A percentile compares a stretch with the other conserved stretches of the same genome.
Conservation (phyloP, 202 grass and related monocot species). For the Musa balbisiana region DNA sequence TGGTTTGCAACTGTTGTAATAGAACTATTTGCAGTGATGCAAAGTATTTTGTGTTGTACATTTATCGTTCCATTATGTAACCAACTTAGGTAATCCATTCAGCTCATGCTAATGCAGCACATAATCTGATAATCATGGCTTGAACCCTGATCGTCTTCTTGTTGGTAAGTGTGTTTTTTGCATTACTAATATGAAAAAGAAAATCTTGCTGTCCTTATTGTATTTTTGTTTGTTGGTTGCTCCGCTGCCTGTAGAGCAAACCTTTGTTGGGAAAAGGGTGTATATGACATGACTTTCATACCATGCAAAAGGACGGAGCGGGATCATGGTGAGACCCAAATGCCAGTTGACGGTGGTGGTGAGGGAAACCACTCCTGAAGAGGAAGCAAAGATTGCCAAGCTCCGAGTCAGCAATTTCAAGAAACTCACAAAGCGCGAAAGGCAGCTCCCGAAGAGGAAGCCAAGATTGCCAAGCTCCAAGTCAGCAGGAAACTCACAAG, state of each 20-base stretch:
- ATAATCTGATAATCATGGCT: constrained; percentile 43
- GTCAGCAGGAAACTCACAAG: constrained; percentile 52
- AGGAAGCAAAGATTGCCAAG: constrained; percentile 77
- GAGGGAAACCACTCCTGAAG: constrained; percentile 64
- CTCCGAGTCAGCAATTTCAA: constrained; percentile 76
- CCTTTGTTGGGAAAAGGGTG: constrained; percentile 76
- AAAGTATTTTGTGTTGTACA: neutral
- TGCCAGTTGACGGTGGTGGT: constrained; percentile 68
- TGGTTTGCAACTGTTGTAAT: no score
- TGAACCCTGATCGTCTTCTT: constrained; percentile 71
- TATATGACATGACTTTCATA: constrained; percentile 62
- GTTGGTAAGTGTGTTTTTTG: constrained; percentile 43
- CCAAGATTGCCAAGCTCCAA: no score
- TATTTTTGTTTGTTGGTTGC: no score
- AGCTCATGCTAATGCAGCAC: constrained; percentile 74
- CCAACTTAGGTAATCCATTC: constrained; percentile 76
- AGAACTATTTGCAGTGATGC: no score
- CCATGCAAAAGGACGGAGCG: constrained; percentile 61
- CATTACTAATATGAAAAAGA: no score
- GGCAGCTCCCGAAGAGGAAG: constrained; percentile 13
- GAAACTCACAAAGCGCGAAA: constrained; percentile 59
- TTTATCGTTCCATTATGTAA: neutral
- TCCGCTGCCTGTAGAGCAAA: constrained; percentile 31
- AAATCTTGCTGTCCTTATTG: no score
- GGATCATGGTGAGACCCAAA: constrained; percentile 64